Evolutionary conservation across 2,329 filamentous ascomycete species (phyloP).

Genomic region (Cladorrhinum sp.): DNA sequence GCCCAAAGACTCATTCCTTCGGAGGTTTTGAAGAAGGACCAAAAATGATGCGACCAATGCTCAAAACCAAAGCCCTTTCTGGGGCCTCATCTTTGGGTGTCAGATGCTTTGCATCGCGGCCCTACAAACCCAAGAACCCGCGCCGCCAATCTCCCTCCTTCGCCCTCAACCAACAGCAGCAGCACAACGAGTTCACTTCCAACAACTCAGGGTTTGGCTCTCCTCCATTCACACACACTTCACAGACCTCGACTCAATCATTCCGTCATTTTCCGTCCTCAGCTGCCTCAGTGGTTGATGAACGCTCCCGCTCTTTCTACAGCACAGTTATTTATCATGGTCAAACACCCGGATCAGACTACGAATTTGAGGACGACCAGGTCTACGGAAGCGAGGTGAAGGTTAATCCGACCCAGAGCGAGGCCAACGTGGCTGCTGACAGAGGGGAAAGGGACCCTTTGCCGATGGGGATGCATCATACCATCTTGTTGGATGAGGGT

Average conservation of each 20-base stretch:
- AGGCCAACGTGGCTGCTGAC: constrained; percentile 27
- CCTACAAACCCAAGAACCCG: neutral
- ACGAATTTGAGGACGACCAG: neutral
- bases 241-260: neutral
- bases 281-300: neutral
- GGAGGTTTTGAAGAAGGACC: neutral
- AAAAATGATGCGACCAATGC: constrained; percentile 3
- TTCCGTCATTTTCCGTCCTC: neutral
- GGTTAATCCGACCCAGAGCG: constrained; percentile 27
- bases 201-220: neutral
- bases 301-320: constrained; percentile 13
- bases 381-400: constrained; percentile 24
- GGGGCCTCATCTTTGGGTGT: constrained; percentile 5
- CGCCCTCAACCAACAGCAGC: neutral
- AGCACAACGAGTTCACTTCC: constrained; percentile 5
- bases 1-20: too few relatives aligned
- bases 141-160: neutral
- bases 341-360: constrained; percentile 8
- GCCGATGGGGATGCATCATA: constrained; percentile 21
- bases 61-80: neutral
- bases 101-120: constrained; percentile 2
- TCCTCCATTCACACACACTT: neutral
- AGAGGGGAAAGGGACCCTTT: constrained; percentile 26
- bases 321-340: constrained; percentile 21
- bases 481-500: constrained; percentile 20